Evolutionary conservation across 1,284 basidiomycete species (phyloP).

Genomic region (Waitea zeae): DNA sequence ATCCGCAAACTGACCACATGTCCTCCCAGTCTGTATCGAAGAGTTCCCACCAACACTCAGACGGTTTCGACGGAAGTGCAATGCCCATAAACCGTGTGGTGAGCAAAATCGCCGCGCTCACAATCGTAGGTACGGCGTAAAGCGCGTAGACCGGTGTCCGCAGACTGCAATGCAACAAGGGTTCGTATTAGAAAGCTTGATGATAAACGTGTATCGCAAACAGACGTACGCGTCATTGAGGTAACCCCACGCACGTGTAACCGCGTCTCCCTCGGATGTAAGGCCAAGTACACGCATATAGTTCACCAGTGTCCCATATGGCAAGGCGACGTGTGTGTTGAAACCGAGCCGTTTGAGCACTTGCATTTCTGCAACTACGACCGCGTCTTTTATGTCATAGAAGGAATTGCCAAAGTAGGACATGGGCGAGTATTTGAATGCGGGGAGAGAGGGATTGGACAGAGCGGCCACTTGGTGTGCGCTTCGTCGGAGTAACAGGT

Average conservation of each 20-base stretch:
- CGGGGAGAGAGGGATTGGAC: conserved; percentile 13
- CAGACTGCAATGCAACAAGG: conserved; percentile 5
- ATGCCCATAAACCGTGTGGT: conserved; percentile 54
- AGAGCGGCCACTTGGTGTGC: too few species aligned
- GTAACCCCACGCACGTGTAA: conserved; percentile 74
- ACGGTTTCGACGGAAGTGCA: conserved; percentile 49
- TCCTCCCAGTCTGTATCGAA: conserved; percentile 82
- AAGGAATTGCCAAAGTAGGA: conserved; percentile 73
- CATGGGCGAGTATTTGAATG: conserved; percentile 70
- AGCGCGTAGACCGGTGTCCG: conserved; percentile 85
- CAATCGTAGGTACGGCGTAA: conserved; percentile 78
- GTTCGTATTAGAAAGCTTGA: conserved; percentile 4
- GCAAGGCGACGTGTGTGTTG: conserved; percentile 77
- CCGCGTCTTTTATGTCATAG: conserved; percentile 77
- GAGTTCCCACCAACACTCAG: conserved; percentile 70
- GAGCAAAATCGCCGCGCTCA: conserved; percentile 72
- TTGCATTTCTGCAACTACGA: conserved; percentile 96
- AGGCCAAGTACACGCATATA: conserved; percentile 86
- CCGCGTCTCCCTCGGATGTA: conserved; percentile 49
- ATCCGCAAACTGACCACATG: conserved; percentile 64
- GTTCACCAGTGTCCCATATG: conserved; percentile 90
- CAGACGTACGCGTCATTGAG: conserved; percentile 73
- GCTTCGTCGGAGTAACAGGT: conserved; percentile 61
- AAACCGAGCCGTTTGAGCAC: conserved; percentile 87
- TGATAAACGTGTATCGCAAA: conserved; percentile 6